phyloP scores from a whole-genome alignment of 2,329 filamentous ascomycete species.

The Fusarium tupiense region DNA sequence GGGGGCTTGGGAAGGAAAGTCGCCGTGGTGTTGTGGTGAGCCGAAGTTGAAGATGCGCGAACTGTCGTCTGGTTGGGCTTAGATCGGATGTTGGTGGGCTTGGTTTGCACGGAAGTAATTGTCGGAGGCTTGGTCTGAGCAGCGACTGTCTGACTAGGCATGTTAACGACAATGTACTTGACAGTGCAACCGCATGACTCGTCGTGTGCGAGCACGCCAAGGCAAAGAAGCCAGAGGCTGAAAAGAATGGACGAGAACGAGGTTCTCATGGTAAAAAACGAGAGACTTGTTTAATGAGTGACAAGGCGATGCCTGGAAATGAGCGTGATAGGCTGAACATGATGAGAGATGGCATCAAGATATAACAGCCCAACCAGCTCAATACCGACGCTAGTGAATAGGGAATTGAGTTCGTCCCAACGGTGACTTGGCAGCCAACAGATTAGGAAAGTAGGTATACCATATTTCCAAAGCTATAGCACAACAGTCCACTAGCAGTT shows the following conservation, averaged over 20 bases:
- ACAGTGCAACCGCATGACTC: slow-evolving; percentile 19
- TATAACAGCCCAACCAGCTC: background rate
- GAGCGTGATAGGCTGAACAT: background rate
- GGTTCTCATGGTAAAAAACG: slow-evolving; percentile 7
- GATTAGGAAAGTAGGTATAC: slow-evolving; percentile 10
- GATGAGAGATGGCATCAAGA: background rate
- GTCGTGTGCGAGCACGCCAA: background rate
- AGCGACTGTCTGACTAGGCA: background rate
- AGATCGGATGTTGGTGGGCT: background rate
- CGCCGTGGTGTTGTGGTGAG: slow-evolving; percentile 2
- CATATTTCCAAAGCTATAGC: background rate
- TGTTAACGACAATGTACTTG: slow-evolving; percentile 17
- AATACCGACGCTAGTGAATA: background rate
- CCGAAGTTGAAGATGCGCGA: background rate
- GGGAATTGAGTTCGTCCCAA: slow-evolving; percentile 2
- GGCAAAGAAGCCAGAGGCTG: slow-evolving; percentile 6
- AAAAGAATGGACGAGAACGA: slow-evolving; percentile 27
- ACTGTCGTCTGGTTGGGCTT: slow-evolving; percentile 6
- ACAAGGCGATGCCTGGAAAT: background rate
- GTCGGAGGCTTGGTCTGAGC: background rate
- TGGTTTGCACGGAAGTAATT: background rate
- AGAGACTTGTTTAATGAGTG: background rate
- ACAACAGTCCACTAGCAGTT: background rate
- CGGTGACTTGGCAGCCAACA: slow-evolving; percentile 16
- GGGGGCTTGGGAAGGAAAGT: slow-evolving; percentile 14